These are phyloP conservation scores for Myotisia sp. DNA, from an alignment of 2,329 filamentous ascomycete species.

Conservation along the genomic window DNA sequence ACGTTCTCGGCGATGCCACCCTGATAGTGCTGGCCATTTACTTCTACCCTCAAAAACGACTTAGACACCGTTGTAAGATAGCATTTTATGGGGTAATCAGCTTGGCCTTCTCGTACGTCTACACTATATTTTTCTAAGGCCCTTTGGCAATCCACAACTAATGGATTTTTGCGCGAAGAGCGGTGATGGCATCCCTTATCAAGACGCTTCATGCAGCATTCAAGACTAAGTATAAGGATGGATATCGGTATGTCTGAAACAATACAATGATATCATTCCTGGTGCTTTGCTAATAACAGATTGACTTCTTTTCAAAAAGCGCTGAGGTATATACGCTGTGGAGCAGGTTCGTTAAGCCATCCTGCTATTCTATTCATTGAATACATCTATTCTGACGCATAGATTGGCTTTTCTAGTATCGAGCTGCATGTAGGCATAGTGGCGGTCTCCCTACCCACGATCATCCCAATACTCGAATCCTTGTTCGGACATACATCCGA, in stretches of 20 bases:
- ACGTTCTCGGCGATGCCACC: slow-evolving; percentile 1
- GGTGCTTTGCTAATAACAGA: too few relatives aligned
- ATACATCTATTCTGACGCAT: too few relatives aligned
- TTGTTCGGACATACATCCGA: slow-evolving; percentile 6
- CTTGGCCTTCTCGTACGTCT: slow-evolving; percentile 31
- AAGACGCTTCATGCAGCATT: too few relatives aligned
- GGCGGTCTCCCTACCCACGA: slow-evolving; percentile 27
- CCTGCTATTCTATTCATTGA: too few relatives aligned
- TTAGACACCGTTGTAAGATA: too few relatives aligned
- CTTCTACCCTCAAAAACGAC: slow-evolving; percentile 2
- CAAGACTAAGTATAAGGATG: too few relatives aligned
- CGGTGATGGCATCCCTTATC: too few relatives aligned
- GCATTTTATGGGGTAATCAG: slow-evolving; percentile 18
- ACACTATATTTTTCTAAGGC: slow-evolving; percentile 32
- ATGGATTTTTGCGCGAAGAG: too few relatives aligned
- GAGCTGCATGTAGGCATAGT: slow-evolving; percentile 31
- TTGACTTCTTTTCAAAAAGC: too few relatives aligned
- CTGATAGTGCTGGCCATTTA: slow-evolving; percentile 4
- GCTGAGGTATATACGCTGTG: slow-evolving; percentile 13
- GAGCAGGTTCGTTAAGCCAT: slow-evolving; percentile 14
- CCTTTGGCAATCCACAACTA: too few relatives aligned
- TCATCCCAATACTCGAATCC: slow-evolving; percentile 25
- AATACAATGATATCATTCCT: too few relatives aligned
- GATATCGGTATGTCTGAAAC: too few relatives aligned
- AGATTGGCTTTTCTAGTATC: slow-evolving; percentile 24